phyloP scores from a whole-genome alignment of 441 rosid genomes.

The Brassica hybrid region DNA sequence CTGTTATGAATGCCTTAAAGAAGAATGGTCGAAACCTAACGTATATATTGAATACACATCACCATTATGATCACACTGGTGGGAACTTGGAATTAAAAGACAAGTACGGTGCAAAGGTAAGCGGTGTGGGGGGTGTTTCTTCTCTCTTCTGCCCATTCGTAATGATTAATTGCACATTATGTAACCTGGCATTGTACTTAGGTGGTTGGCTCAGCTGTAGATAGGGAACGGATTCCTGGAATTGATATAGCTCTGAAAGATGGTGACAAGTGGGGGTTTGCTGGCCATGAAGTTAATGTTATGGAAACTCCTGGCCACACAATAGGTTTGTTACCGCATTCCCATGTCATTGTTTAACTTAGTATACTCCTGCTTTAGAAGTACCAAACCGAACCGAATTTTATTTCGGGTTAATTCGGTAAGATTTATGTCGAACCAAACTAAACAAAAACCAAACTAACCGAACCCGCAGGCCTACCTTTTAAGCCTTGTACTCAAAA shows the following conservation, averaged over 20 bases:
- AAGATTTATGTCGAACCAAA: background rate
- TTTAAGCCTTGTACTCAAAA: background rate
- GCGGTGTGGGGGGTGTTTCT: constrained; percentile 25
- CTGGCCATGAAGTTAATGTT: constrained; percentile 80
- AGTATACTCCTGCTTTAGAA: background rate
- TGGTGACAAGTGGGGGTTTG: constrained; percentile 93
- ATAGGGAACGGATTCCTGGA: constrained; percentile 83
- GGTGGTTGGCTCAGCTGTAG: constrained; percentile 81
- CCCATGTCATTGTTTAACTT: background rate
- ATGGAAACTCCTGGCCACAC: constrained; percentile 94
- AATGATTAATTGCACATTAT: too few relatives aligned
- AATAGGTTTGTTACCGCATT: constrained; percentile 52
- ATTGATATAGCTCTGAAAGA: constrained; percentile 76
- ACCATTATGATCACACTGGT: constrained; percentile 91
- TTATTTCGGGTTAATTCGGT: background rate
- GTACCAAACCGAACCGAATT: too few relatives aligned
- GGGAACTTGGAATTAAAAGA: constrained; percentile 90
- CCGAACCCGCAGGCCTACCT: background rate
- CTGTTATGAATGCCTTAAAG: constrained; percentile 73
- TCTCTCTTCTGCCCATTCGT: background rate
- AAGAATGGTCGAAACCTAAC: constrained; percentile 67
- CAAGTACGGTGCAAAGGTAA: constrained; percentile 95
- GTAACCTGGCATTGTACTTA: constrained; percentile 37
- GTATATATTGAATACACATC: constrained; percentile 87
- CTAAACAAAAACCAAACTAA: background rate